phyloP scores from a whole-genome alignment of 1,284 basidiomycete species.

The Puccinia polysora region DNA sequence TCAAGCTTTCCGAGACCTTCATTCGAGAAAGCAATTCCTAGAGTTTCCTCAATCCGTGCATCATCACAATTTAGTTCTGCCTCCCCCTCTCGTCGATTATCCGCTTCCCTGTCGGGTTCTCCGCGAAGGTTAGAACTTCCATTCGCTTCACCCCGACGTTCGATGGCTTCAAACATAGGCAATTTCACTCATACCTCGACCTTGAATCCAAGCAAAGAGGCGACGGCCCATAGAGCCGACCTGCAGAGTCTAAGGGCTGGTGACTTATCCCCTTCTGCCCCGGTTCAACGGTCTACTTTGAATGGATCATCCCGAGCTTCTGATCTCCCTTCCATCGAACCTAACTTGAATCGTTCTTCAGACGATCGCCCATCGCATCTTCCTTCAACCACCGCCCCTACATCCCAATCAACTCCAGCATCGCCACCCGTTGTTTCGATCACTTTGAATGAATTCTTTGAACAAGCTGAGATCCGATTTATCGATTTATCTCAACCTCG shows the following conservation, averaged over 20 bases:
- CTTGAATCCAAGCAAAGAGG: neutral
- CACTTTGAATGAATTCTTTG: conserved; percentile 37
- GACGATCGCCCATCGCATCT: neutral
- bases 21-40: neutral
- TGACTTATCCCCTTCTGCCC: neutral
- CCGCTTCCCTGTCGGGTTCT: conserved; percentile 28
- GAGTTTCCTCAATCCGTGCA: conserved; percentile 13
- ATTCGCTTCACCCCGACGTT: conserved; percentile 22
- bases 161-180: neutral
- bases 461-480: conserved; percentile 41
- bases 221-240: neutral
- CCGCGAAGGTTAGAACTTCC: neutral
- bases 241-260: neutral
- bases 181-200: neutral
- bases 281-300: neutral
- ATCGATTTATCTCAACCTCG: conserved; percentile 36
- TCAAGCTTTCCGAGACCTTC: neutral
- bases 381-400: neutral
- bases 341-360: neutral
- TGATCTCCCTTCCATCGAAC: neutral
- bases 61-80: neutral
- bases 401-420: neutral
- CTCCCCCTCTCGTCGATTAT: conserved; percentile 32
- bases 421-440: conserved; percentile 5
- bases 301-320: too few species aligned